Evolutionary conservation across 1,139 yeast species (phyloP).

Genomic region (Candida labiduridarum): DNA sequence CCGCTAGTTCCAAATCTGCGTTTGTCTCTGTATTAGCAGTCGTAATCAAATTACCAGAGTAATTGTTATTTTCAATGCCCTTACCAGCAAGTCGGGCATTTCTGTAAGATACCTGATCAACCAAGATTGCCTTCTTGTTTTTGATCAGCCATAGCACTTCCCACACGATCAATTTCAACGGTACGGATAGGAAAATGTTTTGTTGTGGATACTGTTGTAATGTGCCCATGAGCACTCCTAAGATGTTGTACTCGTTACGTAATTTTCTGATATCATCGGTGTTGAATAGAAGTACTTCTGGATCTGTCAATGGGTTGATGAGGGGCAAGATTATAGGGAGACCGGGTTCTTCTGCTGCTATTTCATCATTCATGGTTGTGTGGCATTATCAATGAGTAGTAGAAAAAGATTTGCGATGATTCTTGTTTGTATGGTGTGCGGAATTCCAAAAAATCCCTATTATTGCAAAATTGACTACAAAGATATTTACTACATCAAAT

Average conservation of each 20-base stretch:
- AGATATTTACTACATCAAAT: no score
- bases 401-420: no score
- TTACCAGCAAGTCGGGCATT: not conserved
- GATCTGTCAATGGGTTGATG: constrained; percentile 28
- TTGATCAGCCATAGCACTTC: constrained; percentile 71
- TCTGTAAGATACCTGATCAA: constrained; percentile 27
- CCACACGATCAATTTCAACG: constrained; percentile 70
- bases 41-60: constrained; percentile 8
- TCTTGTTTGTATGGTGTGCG: no score
- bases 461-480: no score
- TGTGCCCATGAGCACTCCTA: constrained; percentile 82
- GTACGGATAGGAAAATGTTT: constrained; percentile 80
- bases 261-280: constrained; percentile 54
- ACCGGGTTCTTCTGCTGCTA: constrained; percentile 40
- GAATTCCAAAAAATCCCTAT: no score
- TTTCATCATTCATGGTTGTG: not conserved
- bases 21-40: no score
- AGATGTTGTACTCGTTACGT: constrained; percentile 52
- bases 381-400: not conserved
- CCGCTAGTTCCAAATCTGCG: no score
- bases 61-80: not conserved
- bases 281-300: constrained; percentile 51
- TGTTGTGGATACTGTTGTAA: constrained; percentile 90
- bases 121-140: constrained; percentile 39
- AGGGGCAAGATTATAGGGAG: constrained; percentile 34